These are phyloP conservation scores for Globisporangium paddicum DNA, from an alignment of 352 stramenopile species.

Conservation along the genomic window DNA sequence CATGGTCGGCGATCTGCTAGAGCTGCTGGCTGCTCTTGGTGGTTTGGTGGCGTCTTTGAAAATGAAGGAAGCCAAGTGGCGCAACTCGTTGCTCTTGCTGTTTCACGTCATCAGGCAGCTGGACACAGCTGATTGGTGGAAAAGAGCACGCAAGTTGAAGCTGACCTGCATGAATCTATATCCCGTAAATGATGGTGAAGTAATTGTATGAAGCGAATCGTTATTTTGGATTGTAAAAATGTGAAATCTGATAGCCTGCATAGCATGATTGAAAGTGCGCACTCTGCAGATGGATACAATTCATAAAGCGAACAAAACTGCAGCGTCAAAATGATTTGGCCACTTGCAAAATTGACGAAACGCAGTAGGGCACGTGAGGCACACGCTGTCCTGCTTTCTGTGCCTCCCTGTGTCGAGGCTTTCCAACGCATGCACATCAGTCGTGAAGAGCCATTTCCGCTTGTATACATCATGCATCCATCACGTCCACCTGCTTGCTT, in stretches of 20 bases:
- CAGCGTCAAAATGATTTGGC: neutral
- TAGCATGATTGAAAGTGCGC: too few species aligned
- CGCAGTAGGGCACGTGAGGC: neutral
- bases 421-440: neutral
- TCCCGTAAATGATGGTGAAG: too few species aligned
- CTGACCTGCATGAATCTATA: neutral
- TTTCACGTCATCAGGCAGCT: neutral
- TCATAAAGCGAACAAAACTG: too few species aligned
- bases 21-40: neutral
- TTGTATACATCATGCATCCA: too few species aligned
- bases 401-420: neutral
- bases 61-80: neutral
- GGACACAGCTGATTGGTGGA: conserved; percentile 1
- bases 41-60: neutral
- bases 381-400: neutral
- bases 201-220: neutral
- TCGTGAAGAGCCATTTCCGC: too few species aligned
- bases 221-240: too few species aligned
- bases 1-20: neutral
- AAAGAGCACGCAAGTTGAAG: neutral
- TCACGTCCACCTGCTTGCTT: too few species aligned
- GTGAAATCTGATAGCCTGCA: too few species aligned
- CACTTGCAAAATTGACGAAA: neutral
- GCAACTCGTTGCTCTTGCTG: conserved; percentile 1
- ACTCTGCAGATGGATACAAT: too few species aligned